Conservation (phyloP, 2,329 filamentous ascomycete species). For the Penicillium sp. region DNA sequence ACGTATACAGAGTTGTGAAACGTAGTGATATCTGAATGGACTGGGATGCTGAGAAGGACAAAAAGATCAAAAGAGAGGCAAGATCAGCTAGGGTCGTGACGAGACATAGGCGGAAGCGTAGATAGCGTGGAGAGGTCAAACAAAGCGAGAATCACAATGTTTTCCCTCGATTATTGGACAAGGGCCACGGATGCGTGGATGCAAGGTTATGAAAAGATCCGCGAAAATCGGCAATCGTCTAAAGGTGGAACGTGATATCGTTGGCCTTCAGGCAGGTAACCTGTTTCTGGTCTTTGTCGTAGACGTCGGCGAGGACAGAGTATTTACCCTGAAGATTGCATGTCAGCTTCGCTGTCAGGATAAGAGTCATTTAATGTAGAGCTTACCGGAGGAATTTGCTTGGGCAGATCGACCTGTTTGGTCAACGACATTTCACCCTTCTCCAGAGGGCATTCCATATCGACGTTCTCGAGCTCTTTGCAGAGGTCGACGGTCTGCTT, state of each 20-base stretch:
- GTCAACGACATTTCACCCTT: constrained; percentile 69
- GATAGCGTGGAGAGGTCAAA: constrained; percentile 1
- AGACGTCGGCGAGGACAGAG: constrained; percentile 82
- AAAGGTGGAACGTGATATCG: constrained; percentile 32
- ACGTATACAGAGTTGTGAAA: not conserved
- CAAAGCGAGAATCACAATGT: constrained; percentile 1
- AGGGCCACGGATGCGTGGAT: constrained; percentile 16
- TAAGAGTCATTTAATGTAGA: not conserved
- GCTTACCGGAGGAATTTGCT: constrained; percentile 83
- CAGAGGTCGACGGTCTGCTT: constrained; percentile 80
- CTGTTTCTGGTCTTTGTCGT: constrained; percentile 66
- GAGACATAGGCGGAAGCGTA: constrained; percentile 14
- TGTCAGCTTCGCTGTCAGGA: constrained; percentile 5
- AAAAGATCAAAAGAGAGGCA: constrained; percentile 4
- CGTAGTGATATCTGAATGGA: constrained; percentile 8
- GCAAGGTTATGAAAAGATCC: constrained; percentile 6
- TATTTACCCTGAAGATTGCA: constrained; percentile 69
- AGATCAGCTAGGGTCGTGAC: constrained; percentile 14
- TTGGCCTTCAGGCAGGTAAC: constrained; percentile 82
- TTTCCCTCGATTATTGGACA: constrained; percentile 1
- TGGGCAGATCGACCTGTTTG: constrained; percentile 82
- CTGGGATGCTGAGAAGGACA: constrained; percentile 1
- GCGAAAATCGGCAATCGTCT: not conserved
- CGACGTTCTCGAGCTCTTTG: constrained; percentile 83
- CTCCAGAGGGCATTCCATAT: constrained; percentile 83